These are phyloP conservation scores for Agastache rugosa DNA, from an alignment of 257 asterid species.

Conservation along the genomic window DNA sequence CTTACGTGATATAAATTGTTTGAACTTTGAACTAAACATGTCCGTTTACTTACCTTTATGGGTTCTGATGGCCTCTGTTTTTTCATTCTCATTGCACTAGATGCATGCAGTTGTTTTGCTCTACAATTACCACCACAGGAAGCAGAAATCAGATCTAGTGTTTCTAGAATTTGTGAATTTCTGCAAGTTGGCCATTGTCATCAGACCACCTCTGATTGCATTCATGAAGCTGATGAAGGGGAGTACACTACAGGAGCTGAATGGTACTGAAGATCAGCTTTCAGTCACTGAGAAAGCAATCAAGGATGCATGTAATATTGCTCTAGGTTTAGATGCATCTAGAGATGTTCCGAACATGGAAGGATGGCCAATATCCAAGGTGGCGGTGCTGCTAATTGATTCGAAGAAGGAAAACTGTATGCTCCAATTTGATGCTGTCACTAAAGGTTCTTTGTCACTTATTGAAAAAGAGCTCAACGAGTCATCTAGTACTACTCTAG, in stretches of 20 bases:
- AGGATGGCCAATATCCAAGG: constrained; percentile 61
- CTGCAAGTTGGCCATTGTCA: constrained; percentile 54
- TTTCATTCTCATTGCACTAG: constrained; percentile 42
- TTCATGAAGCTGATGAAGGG: constrained; percentile 51
- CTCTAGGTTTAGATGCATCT: constrained; percentile 53
- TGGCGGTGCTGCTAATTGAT: constrained; percentile 66
- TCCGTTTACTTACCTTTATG: neutral
- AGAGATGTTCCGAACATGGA: constrained; percentile 45
- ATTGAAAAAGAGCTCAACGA: constrained; percentile 47
- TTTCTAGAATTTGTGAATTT: constrained; percentile 53
- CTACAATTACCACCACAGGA: constrained; percentile 80
- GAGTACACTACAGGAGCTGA: constrained; percentile 19
- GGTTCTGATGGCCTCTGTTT: constrained; percentile 12
- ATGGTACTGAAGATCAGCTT: constrained; percentile 41
- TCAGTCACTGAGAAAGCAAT: constrained; percentile 70
- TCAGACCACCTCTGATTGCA: constrained; percentile 56
- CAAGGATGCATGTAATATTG: constrained; percentile 64
- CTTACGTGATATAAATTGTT: neutral
- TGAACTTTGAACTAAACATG: constrained; percentile 9
- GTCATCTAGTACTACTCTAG: constrained; percentile 32
- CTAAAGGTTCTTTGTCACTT: constrained; percentile 68
- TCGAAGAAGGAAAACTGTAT: constrained; percentile 53
- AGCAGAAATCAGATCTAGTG: constrained; percentile 45
- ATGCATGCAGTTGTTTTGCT: constrained; percentile 82
- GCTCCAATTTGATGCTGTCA: constrained; percentile 47